Evolutionary conservation across 2,329 filamentous ascomycete species (phyloP).

Genomic region (Fusarium staphyleae): DNA sequence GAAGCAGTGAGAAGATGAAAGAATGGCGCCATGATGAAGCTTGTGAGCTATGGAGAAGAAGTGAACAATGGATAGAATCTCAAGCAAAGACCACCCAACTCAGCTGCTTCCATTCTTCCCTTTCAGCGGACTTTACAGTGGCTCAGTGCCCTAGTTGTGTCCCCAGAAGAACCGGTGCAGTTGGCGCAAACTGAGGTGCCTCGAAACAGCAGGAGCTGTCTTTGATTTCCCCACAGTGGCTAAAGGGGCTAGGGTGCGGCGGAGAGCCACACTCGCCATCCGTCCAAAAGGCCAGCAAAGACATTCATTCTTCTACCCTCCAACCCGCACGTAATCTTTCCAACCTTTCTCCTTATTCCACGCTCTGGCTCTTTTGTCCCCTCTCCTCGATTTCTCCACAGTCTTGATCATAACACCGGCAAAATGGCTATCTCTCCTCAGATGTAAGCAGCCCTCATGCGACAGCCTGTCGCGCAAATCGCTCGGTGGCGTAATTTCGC

Average conservation of each 20-base stretch:
- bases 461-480: conserved; percentile 18
- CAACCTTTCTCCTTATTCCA: conserved; percentile 18
- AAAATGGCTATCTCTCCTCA: conserved; percentile 71
- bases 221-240: conserved; percentile 30
- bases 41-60: conserved; percentile 13
- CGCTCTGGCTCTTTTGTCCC: conserved; percentile 15
- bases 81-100: not conserved
- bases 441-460: conserved; percentile 58
- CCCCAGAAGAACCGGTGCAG: conserved; percentile 31
- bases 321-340: conserved; percentile 30
- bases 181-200: conserved; percentile 4
- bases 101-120: not conserved
- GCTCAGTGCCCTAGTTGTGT: conserved; percentile 1
- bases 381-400: conserved; percentile 4
- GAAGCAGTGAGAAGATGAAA: conserved; percentile 32
- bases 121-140: not conserved
- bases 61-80: not conserved
- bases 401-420: conserved; percentile 22
- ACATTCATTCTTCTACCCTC: conserved; percentile 24
- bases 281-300: conserved; percentile 42
- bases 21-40: conserved; percentile 33
- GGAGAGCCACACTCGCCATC: conserved; percentile 27
- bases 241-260: conserved; percentile 33
- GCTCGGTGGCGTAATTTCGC: conserved; percentile 21
- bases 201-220: conserved; percentile 10